Evolutionary conservation across 2,329 filamentous ascomycete species (phyloP), one percentile per base, ranked within the genome.

Genomic region (Diplodia sapinea): DNA sequence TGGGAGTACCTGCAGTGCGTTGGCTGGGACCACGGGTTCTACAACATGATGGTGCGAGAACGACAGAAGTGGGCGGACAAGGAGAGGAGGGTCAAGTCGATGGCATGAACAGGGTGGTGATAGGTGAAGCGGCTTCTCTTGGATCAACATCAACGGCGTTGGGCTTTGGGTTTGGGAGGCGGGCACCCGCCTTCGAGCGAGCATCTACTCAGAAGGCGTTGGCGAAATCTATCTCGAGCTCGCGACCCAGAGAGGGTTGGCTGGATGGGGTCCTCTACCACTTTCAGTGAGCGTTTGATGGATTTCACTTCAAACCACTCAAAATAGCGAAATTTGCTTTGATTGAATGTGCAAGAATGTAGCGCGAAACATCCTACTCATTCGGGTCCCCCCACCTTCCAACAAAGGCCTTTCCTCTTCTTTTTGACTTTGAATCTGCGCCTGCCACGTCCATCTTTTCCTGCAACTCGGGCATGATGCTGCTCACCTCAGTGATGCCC

Each of bases 1-100:
- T 82, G 79, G 79, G 81, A 84, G 73, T 84, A 83, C 62, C 73
- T 84, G 33, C 70, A 82, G 71, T 83, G 81, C 67, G 74, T 79
- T 3, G 73, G 74, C 15, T 84, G 77, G 72, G 79, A 81, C 56
- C 65, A 69, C 12, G 75, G 74, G 2, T 81, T 83, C 73, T 83
- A 82, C 69, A 71, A 78, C 4, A 73, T 77, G 71, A 74, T 83
- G 8, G 77, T 79, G 23, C 67, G 65, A 5, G 23, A 63, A 43
- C 55, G 59, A 47, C 52, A 49, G 7, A 65, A 49, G 65, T 66
- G 38, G 47, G 31, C 17, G 0, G 31, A 31, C 9, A 63, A 52
- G 59, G 26, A 63, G 12, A 36, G 23, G 47, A 13, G 29, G n/a
- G 6, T 51, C 8, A 29, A 31, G 8, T 4, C 12, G 8, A 38